phyloP scores from a whole-genome alignment of 2,329 filamentous ascomycete genomes.

The Aspergillus pseudoglaucus region DNA sequence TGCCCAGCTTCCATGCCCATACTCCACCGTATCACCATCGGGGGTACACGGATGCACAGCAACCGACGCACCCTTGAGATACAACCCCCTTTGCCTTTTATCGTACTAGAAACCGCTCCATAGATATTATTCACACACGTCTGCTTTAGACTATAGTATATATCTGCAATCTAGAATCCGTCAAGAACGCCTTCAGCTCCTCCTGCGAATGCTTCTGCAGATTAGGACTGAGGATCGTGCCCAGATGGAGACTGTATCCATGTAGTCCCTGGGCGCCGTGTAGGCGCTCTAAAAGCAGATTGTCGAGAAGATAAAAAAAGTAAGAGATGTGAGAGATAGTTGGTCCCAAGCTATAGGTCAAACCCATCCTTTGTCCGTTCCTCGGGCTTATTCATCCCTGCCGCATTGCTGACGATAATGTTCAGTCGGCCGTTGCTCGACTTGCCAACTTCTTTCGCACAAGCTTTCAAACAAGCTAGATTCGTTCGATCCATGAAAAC shows the following conservation, averaged over 20 bases:
- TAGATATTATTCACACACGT: conserved; percentile 22
- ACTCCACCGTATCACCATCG: neutral
- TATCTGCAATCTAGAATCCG: neutral
- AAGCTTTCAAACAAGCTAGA: conserved; percentile 9
- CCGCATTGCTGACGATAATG: conserved; percentile 39
- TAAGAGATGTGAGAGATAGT: conserved; percentile 50
- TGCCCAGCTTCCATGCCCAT: conserved; percentile 11
- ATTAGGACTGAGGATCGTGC: conserved; percentile 16
- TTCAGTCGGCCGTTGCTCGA: conserved; percentile 7
- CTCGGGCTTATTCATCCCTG: conserved; percentile 32
- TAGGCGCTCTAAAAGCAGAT: conserved; percentile 34
- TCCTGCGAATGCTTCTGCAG: conserved; percentile 3
- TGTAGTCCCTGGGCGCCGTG: conserved; percentile 43
- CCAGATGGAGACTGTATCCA: conserved; percentile 42
- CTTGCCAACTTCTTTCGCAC: conserved; percentile 6
- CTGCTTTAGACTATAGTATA: conserved; percentile 13
- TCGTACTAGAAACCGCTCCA: conserved; percentile 19
- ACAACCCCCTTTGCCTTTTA: conserved; percentile 22
- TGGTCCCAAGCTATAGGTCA: conserved; percentile 48
- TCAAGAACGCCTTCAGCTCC: neutral
- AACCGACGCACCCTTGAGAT: conserved; percentile 8
- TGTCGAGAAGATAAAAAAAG: conserved; percentile 47
- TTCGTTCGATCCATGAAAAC: conserved; percentile 7
- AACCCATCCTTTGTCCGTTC: conserved; percentile 34
- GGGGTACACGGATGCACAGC: neutral